A percentile compares a stretch with the other conserved stretches of the same genome.
phyloP scores from a whole-genome alignment of 352 stramenopile species.

The Globisporangium radiosum region DNA sequence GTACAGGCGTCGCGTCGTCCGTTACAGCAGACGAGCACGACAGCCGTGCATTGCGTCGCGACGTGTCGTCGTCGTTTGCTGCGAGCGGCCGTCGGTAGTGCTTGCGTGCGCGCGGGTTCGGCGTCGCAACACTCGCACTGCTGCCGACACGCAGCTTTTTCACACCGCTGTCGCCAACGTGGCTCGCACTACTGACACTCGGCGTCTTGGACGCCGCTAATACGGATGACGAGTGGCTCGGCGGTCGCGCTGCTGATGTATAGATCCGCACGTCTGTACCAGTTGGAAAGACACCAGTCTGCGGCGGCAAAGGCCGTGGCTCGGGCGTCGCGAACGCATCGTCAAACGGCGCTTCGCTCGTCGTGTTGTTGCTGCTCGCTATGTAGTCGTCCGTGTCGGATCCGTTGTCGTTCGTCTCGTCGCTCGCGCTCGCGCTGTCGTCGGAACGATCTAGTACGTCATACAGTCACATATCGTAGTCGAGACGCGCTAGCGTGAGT shows the following conservation, averaged over 20 bases:
- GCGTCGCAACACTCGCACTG: constrained; percentile 20
- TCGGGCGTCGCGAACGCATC: constrained; percentile 28
- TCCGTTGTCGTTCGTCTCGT: not conserved
- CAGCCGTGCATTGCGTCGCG: constrained; percentile 36
- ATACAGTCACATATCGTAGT: no score
- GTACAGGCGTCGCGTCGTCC: constrained; percentile 52
- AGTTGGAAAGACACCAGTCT: constrained; percentile 6
- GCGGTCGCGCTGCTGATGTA: constrained; percentile 5
- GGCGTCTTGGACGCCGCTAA: constrained; percentile 26
- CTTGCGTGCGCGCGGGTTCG: constrained; percentile 33
- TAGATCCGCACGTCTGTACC: not conserved
- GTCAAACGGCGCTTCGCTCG: constrained; percentile 16
- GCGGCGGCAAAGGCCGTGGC: constrained; percentile 15
- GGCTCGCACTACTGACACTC: constrained; percentile 19
- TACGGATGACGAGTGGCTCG: constrained; percentile 7
- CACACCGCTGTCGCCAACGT: constrained; percentile 9
- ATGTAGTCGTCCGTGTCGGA: constrained; percentile 21
- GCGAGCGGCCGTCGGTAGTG: constrained; percentile 38
- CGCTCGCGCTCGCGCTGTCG: constrained; percentile 10
- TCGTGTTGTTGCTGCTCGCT: constrained; percentile 12
- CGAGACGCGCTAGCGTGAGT: no score
- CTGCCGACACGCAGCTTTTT: constrained; percentile 52
- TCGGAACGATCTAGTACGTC: constrained; percentile 5
- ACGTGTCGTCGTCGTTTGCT: constrained; percentile 57
- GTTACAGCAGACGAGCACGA: constrained; percentile 52